Percentiles rank a stretch among this genome's conserved stretches.
phyloP scores from a whole-genome alignment of 225 moss, liverwort and hornwort genomes.

The Takakia lepidozioides region DNA sequence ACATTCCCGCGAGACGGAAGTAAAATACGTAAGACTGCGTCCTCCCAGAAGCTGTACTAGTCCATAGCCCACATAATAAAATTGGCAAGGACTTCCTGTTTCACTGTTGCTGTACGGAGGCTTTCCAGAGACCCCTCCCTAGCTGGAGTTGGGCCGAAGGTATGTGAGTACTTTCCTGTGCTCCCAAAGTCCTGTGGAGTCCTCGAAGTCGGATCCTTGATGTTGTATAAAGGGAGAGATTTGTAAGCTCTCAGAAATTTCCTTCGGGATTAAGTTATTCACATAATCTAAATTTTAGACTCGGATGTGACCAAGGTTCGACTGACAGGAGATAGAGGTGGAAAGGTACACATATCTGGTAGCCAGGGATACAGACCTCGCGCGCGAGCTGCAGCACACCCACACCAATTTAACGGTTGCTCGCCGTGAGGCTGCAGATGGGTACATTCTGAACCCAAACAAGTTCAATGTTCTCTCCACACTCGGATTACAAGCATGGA shows the following conservation, averaged over 20 bases:
- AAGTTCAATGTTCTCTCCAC: neutral
- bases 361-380: constrained; percentile 44
- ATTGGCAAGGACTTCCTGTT: too few species aligned
- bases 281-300: neutral
- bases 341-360: constrained; percentile 41
- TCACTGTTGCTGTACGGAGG: too few species aligned
- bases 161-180: too few species aligned
- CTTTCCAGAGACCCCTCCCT: too few species aligned
- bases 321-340: constrained; percentile 20
- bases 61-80: too few species aligned
- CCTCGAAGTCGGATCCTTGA: too few species aligned
- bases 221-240: too few species aligned
- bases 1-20: constrained; percentile 27
- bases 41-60: neutral
- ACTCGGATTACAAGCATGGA: neutral
- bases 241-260: too few species aligned
- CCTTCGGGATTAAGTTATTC: too few species aligned
- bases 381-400: constrained; percentile 50
- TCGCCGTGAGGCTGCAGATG: constrained; percentile 70
- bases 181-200: too few species aligned
- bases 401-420: constrained; percentile 53
- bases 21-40: constrained; percentile 22
- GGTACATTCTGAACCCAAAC: constrained; percentile 21
- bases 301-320: neutral
- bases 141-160: too few species aligned